These are phyloP conservation scores for Escallonia rubra DNA, from an alignment of 129 eudicot species.

Conservation along the genomic window DNA sequence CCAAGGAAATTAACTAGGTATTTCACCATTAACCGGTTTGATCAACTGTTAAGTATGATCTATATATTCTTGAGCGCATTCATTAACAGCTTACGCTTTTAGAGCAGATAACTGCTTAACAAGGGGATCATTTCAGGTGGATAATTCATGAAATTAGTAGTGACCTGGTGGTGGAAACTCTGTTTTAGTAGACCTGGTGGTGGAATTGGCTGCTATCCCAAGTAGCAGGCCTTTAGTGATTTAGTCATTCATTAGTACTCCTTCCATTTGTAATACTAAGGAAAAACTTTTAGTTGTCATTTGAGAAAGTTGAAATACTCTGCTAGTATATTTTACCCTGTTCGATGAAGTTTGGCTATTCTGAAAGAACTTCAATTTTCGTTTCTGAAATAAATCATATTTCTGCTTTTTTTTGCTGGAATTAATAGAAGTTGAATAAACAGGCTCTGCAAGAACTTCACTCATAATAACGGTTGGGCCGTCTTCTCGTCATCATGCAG, in stretches of 20 bases:
- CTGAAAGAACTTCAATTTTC: not conserved
- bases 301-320: not conserved
- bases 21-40: too few species aligned
- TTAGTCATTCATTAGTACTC: not conserved
- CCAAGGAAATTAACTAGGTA: too few species aligned
- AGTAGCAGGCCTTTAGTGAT: not conserved
- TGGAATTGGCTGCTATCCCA: not conserved
- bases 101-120: too few species aligned
- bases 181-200: too few species aligned
- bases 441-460: constrained; percentile 97
- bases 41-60: too few species aligned
- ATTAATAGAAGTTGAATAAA: constrained; percentile 19
- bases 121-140: too few species aligned
- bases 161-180: too few species aligned
- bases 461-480: constrained; percentile 88
- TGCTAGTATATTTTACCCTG: not conserved
- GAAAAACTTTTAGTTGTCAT: not conserved
- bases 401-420: constrained; percentile 12
- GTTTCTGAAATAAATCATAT: constrained; percentile 4
- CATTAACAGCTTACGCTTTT: too few species aligned
- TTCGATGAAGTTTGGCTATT: not conserved
- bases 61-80: too few species aligned
- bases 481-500: constrained; percentile 82
- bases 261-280: too few species aligned
- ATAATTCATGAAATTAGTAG: too few species aligned